Evolutionary conservation across 176 grass and related monocot genomes (phyloP).

Genomic region (Pontederia crassipes): DNA sequence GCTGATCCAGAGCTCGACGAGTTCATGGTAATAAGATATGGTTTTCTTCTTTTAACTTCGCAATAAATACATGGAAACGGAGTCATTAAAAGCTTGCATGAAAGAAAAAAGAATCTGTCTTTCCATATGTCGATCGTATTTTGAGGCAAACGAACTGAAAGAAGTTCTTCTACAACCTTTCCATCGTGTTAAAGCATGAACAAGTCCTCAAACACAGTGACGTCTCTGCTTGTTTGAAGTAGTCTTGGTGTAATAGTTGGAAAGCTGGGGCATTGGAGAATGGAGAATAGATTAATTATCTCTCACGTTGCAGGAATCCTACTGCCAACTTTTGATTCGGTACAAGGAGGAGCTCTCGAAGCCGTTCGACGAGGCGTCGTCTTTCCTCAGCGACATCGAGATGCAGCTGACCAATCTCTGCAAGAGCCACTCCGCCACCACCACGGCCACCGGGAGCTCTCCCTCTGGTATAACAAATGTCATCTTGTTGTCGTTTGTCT

Average conservation of each 20-base stretch:
- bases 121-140: too few species aligned
- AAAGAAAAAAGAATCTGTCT: background rate
- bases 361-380: slow-evolving; percentile 81
- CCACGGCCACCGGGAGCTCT: slow-evolving; percentile 16
- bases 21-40: slow-evolving; percentile 54
- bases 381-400: slow-evolving; percentile 79
- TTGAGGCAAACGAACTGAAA: too few species aligned
- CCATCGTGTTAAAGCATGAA: too few species aligned
- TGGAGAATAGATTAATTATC: too few species aligned
- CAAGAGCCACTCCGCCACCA: slow-evolving; percentile 21
- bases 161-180: too few species aligned
- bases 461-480: background rate
- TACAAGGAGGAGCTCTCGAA: slow-evolving; percentile 90
- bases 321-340: slow-evolving; percentile 57
- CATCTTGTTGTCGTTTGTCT: background rate
- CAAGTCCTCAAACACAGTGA: background rate
- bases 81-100: too few species aligned
- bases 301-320: slow-evolving; percentile 41
- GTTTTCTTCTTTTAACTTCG: background rate
- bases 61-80: background rate
- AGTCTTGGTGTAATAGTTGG: background rate
- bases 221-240: background rate
- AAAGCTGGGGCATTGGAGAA: too few species aligned
- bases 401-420: slow-evolving; percentile 70
- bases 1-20: slow-evolving; percentile 92